These are phyloP conservation scores for Phlyctochytrium planicorne DNA, from an alignment of 192 early-diverging fungal species.

Conservation along the genomic window DNA sequence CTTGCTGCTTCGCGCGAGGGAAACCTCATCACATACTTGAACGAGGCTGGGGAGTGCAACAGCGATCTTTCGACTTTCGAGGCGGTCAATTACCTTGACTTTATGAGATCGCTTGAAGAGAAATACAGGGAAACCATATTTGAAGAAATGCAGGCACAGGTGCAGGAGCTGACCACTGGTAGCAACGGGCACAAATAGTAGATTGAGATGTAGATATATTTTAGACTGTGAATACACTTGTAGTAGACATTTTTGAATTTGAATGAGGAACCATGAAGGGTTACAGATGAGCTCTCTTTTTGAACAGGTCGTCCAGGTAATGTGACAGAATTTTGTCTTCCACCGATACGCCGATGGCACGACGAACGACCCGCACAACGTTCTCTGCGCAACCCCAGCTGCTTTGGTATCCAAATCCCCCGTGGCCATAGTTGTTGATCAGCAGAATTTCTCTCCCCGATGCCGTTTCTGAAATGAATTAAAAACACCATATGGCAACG, in stretches of 20 bases:
- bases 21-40: constrained; percentile 37
- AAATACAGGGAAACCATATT: constrained; percentile 34
- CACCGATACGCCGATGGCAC: constrained; percentile 13
- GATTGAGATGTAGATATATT: no score
- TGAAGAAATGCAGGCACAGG: constrained; percentile 21
- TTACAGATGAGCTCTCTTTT: background rate
- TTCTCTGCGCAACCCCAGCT: constrained; percentile 34
- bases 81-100: constrained; percentile 20
- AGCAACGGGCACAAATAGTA: no score
- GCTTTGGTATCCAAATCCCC: constrained; percentile 39
- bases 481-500: background rate
- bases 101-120: constrained; percentile 41
- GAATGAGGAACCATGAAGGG: no score
- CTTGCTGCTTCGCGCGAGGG: constrained; percentile 39
- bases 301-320: constrained; percentile 12
- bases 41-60: constrained; percentile 11
- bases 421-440: constrained; percentile 54
- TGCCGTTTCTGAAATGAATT: constrained; percentile 17
- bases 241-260: no score
- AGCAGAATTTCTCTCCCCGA: constrained; percentile 30
- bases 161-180: background rate
- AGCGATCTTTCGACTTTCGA: constrained; percentile 21
- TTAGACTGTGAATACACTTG: no score
- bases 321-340: constrained; percentile 18
- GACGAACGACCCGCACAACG: constrained; percentile 26